A percentile compares a stretch with the other conserved stretches of the same genome.
Evolutionary conservation across 805 yeast genomes (phyloP).

Genomic region (Kazachstania kunashirensis): DNA sequence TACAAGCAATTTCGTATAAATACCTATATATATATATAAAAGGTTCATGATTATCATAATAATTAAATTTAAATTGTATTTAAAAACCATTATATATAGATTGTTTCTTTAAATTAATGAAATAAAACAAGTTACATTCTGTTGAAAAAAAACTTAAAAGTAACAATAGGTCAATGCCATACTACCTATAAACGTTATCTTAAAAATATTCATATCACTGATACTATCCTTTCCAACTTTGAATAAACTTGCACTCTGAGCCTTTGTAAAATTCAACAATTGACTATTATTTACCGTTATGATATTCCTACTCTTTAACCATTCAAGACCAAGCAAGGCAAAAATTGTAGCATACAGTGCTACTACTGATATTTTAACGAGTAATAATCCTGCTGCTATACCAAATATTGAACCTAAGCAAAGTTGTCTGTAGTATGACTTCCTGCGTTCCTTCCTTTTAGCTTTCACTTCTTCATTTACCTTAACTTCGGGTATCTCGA

Average conservation of each 20-base stretch:
- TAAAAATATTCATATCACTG: slow-evolving; percentile 18
- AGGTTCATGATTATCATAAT: too few relatives aligned
- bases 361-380: slow-evolving; percentile 22
- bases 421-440: slow-evolving; percentile 16
- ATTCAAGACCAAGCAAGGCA: slow-evolving; percentile 18
- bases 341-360: slow-evolving; percentile 16
- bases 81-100: neutral
- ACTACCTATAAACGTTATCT: slow-evolving; percentile 18
- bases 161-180: slow-evolving; percentile 22
- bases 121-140: too few relatives aligned
- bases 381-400: slow-evolving; percentile 18
- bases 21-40: too few relatives aligned
- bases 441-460: slow-evolving; percentile 3
- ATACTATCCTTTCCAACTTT: slow-evolving; percentile 15
- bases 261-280: slow-evolving; percentile 3
- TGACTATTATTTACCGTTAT: slow-evolving; percentile 14
- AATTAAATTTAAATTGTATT: neutral
- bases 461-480: neutral
- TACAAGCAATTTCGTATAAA: slow-evolving; percentile 32
- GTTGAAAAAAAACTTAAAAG: too few relatives aligned
- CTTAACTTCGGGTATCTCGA: neutral
- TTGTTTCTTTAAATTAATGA: too few relatives aligned
- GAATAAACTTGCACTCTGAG: slow-evolving; percentile 10
- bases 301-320: slow-evolving; percentile 19
- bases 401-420: slow-evolving; percentile 25